Percentiles rank a stretch among this genome's conserved stretches.
Conservation (phyloP, 495 filamentous ascomycete species). For the Tetracladium setigerum region DNA sequence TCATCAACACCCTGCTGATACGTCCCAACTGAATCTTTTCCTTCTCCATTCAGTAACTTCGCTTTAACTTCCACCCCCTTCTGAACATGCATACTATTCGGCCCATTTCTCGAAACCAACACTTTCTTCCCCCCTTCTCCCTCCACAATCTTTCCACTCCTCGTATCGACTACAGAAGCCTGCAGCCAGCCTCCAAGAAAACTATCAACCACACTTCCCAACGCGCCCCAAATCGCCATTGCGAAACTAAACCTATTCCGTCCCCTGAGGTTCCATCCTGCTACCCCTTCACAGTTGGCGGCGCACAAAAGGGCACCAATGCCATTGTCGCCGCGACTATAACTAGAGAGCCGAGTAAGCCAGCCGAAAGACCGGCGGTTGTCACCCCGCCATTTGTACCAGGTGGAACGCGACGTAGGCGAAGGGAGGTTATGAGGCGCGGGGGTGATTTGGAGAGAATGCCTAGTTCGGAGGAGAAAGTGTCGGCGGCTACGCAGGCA, state of each 20-base stretch:
- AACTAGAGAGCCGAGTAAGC: constrained; percentile 63
- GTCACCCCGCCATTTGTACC: constrained; percentile 95
- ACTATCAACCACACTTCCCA: constrained; percentile 81
- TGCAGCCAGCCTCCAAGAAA: constrained; percentile 81
- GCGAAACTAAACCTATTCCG: constrained; percentile 48
- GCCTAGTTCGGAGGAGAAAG: constrained; percentile 90
- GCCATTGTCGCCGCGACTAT: constrained; percentile 58
- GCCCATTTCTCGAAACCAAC: constrained; percentile 28
- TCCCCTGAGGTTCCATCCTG: constrained; percentile 38
- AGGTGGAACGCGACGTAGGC: constrained; percentile 64
- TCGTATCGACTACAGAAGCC: constrained; percentile 75
- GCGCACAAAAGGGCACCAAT: constrained; percentile 61
- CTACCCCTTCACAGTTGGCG: constrained; percentile 25
- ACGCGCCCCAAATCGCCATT: constrained; percentile 59
- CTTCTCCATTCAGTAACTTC: constrained; percentile 2
- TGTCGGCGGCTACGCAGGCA: constrained; percentile 85
- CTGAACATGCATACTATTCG: constrained; percentile 16
- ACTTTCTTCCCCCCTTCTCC: constrained; percentile 79
- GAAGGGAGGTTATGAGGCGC: constrained; percentile 78
- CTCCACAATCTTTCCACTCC: constrained; percentile 82
- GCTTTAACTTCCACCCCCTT: constrained; percentile 13
- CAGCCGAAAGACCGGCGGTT: constrained; percentile 60
- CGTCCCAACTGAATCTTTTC: constrained; percentile 7
- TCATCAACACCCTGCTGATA: constrained; percentile 10
- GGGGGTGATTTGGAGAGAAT: constrained; percentile 74